Percentiles rank a stretch among this genome's conserved stretches.
Conservation (phyloP, 257 asterid species). For the Solanum clarkiae region DNA sequence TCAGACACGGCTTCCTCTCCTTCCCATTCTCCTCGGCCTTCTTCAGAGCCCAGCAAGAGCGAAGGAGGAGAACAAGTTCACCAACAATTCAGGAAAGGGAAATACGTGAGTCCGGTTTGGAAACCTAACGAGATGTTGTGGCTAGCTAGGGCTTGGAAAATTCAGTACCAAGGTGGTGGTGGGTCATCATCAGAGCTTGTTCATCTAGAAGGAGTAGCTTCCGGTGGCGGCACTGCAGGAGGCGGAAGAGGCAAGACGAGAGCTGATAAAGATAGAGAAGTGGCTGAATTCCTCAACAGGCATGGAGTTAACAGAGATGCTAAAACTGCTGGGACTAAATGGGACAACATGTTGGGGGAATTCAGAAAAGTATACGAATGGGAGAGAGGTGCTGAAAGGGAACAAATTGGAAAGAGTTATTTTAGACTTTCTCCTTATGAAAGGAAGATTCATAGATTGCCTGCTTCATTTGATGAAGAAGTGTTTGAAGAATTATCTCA, state of each 20-base stretch:
- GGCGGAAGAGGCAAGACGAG: conserved; percentile 30
- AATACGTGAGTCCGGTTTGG: conserved; percentile 43
- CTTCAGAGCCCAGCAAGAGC: conserved; percentile 13
- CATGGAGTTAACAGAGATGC: conserved; percentile 36
- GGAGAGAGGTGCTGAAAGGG: conserved; percentile 40
- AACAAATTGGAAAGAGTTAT: conserved; percentile 30
- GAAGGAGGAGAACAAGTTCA: conserved; percentile 8
- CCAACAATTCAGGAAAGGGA: conserved; percentile 34
- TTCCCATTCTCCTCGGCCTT: conserved; percentile 25
- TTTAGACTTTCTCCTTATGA: conserved; percentile 37
- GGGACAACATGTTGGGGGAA: conserved; percentile 48
- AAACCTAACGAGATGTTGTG: conserved; percentile 45
- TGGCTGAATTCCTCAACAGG: conserved; percentile 26
- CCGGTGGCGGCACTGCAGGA: background rate
- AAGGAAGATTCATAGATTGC: conserved; percentile 33
- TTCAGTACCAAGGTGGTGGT: conserved; percentile 23
- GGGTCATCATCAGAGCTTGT: background rate
- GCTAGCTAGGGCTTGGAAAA: conserved; percentile 41
- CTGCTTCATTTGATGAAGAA: conserved; percentile 44
- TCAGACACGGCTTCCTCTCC: conserved; percentile 29
- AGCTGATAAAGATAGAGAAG: conserved; percentile 37
- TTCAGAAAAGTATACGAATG: conserved; percentile 40
- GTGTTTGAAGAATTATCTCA: conserved; percentile 39
- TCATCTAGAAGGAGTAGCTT: background rate
- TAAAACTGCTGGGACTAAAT: conserved; percentile 39